A percentile compares a stretch with the other conserved stretches of the same genome.
Conservation (phyloP, 768 basidiomycete genomes). For the Collybia sp. region DNA sequence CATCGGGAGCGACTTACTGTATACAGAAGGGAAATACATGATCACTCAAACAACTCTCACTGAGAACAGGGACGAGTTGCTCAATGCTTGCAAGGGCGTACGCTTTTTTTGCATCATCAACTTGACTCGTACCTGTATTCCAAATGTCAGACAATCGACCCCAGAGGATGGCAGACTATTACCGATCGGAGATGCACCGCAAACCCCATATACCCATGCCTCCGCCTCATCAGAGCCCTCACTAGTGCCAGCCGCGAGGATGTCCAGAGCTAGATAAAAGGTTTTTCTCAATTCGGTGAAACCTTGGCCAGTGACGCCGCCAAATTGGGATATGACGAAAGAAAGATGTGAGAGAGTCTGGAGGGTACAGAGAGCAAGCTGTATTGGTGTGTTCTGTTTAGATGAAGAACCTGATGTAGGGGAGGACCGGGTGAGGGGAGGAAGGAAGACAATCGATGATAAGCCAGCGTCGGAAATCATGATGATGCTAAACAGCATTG, state of each 20-base stretch:
- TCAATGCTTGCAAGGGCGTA: conserved; percentile 74
- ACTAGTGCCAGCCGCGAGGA: conserved; percentile 38
- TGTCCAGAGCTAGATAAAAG: conserved; percentile 75
- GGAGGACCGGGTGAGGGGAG: conserved; percentile 24
- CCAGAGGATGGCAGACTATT: background rate
- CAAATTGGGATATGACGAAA: conserved; percentile 78
- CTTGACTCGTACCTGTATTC: background rate
- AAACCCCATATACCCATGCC: conserved; percentile 30
- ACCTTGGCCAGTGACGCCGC: conserved; percentile 55
- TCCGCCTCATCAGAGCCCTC: conserved; percentile 20
- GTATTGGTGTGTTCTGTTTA: conserved; percentile 26
- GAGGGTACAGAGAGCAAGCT: conserved; percentile 51
- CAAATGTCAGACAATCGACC: too few relatives aligned
- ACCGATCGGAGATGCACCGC: conserved; percentile 4
- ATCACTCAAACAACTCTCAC: conserved; percentile 45
- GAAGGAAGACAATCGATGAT: conserved; percentile 46
- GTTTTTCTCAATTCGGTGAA: conserved; percentile 71
- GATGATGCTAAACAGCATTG: conserved; percentile 65
- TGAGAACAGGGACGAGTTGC: conserved; percentile 65
- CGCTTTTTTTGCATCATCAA: conserved; percentile 38
- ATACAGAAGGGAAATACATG: conserved; percentile 57
- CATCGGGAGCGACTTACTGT: conserved; percentile 43
- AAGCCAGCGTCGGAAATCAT: conserved; percentile 67
- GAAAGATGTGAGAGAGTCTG: conserved; percentile 62
- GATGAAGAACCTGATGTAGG: conserved; percentile 6